Base-by-base conservation (phyloP, 2,329 filamentous ascomycete genomes). In the Ascochyta lentis region DNA sequence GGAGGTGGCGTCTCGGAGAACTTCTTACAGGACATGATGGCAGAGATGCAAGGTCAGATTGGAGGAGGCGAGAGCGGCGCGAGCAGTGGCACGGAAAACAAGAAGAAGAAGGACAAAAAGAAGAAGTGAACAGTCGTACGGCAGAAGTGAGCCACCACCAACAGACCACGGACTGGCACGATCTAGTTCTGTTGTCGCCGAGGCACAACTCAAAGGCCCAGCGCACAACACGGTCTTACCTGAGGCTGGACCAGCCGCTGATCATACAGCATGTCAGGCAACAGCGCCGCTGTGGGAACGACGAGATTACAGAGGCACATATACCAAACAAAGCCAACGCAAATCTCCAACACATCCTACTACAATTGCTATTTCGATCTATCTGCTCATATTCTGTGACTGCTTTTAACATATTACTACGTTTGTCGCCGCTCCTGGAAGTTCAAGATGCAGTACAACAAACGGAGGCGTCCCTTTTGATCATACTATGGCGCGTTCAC, bases 1-100 rank as follows among this genome's bases (percentile, higher is more conserved):
- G 95, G 95, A 8, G 95, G 95, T 10, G 95, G 95, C 33, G 91
- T 98, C 10, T 93, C 87, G 59, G 95, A 99, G 76, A 96, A 98
- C 71, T 86, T 97, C 59, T 87, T 98, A 70, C 92, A 95, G 80
- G 93, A 97, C 66, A 96, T 97, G 83, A 96, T 98, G 93, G 89
- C 87, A 70, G 92, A 96, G 79, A 96, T 98, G 91, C 81, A 84
- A 62, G 80, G 79, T 10, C 70, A 76, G 56, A 63, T 69, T 49
- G 70, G 64, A 38, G 70, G 60, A 9, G 49, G 49, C 26, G 54
- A 57, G 13, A 66, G 64, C 38, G 65, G 60, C 19, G 62, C 66
- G 41, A 64, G 64, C 38, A 68, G 67, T 29, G 68, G 61, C 16
- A 41, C 64, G 19, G 69, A 66, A 27, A 54, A 56, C 13, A 73